Evolutionary conservation across 1,139 yeast genomes (phyloP).

Genomic region (Suhomyces anneliseae): DNA sequence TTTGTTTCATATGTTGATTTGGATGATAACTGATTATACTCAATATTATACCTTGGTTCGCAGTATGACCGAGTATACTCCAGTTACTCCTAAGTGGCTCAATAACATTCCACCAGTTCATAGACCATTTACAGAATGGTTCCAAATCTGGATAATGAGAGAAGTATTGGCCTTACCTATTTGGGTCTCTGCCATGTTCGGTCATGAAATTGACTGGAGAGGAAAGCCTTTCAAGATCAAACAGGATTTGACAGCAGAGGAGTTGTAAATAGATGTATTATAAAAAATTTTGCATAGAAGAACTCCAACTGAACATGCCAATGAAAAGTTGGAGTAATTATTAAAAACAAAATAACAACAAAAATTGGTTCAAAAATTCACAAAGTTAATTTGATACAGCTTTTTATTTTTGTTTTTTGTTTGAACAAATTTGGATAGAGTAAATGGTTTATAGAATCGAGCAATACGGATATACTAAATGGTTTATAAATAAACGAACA

Average conservation of each 20-base stretch:
- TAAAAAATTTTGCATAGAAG: neutral
- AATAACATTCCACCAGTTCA: slow-evolving; percentile 11
- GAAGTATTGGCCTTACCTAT: slow-evolving; percentile 80
- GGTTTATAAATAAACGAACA: too few relatives aligned
- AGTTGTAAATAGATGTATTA: slow-evolving; percentile 28
- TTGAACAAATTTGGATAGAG: too few relatives aligned
- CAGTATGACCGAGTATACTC: slow-evolving; percentile 19
- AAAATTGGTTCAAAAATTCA: neutral
- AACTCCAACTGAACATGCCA: neutral
- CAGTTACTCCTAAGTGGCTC: slow-evolving; percentile 8
- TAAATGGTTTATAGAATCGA: too few relatives aligned
- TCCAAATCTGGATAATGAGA: slow-evolving; percentile 59
- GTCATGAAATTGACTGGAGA: slow-evolving; percentile 81
- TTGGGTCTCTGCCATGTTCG: slow-evolving; percentile 79
- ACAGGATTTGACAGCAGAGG: slow-evolving; percentile 76
- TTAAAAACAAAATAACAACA: neutral
- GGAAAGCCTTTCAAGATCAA: slow-evolving; percentile 73
- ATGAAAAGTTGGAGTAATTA: neutral
- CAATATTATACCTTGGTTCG: slow-evolving; percentile 53
- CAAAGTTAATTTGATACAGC: too few relatives aligned
- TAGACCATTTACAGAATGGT: slow-evolving; percentile 26
- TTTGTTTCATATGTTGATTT: slow-evolving; percentile 53
- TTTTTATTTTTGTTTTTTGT: too few relatives aligned
- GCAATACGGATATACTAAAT: too few relatives aligned
- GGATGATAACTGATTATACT: slow-evolving; percentile 64